Evolutionary conservation across 2,329 filamentous ascomycete genomes (phyloP).

Genomic region (Trichoderma aggressivum): DNA sequence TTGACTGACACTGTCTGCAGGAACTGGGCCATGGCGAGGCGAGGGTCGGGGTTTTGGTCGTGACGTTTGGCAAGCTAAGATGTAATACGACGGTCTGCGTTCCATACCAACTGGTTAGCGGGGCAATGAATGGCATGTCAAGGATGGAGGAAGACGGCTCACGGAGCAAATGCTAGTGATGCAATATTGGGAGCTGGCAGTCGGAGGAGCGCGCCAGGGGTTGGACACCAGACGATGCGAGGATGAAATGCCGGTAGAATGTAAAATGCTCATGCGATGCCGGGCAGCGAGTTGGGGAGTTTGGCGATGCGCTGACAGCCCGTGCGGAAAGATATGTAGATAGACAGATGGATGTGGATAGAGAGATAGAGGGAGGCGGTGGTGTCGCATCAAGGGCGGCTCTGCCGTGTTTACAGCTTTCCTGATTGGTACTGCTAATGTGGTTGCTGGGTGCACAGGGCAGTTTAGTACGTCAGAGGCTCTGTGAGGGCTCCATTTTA

Average conservation of each 20-base stretch:
- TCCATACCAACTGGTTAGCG: slow-evolving; percentile 19
- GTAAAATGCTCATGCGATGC: not conserved
- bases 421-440: slow-evolving; percentile 26
- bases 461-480: slow-evolving; percentile 18
- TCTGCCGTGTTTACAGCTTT: slow-evolving; percentile 30
- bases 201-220: not conserved
- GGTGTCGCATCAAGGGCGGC: slow-evolving; percentile 8
- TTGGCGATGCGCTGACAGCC: slow-evolving; percentile 4
- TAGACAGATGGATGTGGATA: not conserved
- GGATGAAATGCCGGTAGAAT: not conserved
- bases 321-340: not conserved
- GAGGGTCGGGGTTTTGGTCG: not conserved
- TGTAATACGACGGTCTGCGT: slow-evolving; percentile 4
- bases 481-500: not conserved
- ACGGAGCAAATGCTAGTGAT: not conserved
- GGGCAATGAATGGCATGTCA: slow-evolving; percentile 17
- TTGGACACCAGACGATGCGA: not conserved
- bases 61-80: slow-evolving; percentile 4
- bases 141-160: not conserved
- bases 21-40: slow-evolving; percentile 38
- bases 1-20: slow-evolving; percentile 42
- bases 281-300: not conserved
- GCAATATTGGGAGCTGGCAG: not conserved
- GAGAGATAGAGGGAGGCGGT: slow-evolving; percentile 8
- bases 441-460: slow-evolving; percentile 27